phyloP scores from a whole-genome alignment of 2,329 filamentous ascomycete species.

The Rosellinia necatrix region DNA sequence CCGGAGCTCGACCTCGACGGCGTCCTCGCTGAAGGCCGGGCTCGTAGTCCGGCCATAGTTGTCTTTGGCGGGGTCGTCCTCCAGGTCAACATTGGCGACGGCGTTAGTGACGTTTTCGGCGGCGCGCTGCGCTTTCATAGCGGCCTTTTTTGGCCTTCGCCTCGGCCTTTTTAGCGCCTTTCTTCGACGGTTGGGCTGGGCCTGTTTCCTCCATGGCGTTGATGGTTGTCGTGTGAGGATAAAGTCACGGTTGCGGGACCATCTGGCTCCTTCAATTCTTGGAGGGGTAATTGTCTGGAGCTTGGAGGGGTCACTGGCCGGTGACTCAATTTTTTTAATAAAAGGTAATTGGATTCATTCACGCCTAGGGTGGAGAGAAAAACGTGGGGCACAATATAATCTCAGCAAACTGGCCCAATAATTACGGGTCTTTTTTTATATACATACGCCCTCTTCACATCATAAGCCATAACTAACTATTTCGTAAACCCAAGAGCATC shows the following conservation, averaged over 20 bases:
- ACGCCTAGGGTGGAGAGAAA: background rate
- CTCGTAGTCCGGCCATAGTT: background rate
- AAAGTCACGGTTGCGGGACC: background rate
- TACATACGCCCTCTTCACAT: no score
- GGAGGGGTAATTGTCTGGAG: background rate
- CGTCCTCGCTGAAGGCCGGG: background rate
- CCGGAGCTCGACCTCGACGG: constrained; percentile 37
- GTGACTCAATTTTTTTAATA: background rate
- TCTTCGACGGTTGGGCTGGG: background rate
- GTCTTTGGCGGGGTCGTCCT: background rate
- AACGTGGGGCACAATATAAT: no score
- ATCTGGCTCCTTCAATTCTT: background rate
- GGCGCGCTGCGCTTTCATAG: background rate
- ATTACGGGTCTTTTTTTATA: no score
- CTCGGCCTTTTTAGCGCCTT: background rate
- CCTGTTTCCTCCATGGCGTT: background rate
- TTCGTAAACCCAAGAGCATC: no score
- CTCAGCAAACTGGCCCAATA: no score
- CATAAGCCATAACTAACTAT: no score
- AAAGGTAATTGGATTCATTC: background rate
- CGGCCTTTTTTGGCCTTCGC: background rate
- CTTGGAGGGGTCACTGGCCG: background rate
- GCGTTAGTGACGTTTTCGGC: background rate
- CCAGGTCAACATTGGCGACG: background rate
- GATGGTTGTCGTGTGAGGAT: background rate